phyloP scores from a whole-genome alignment of 805 yeast genomes.

The Candida suzukii region DNA sequence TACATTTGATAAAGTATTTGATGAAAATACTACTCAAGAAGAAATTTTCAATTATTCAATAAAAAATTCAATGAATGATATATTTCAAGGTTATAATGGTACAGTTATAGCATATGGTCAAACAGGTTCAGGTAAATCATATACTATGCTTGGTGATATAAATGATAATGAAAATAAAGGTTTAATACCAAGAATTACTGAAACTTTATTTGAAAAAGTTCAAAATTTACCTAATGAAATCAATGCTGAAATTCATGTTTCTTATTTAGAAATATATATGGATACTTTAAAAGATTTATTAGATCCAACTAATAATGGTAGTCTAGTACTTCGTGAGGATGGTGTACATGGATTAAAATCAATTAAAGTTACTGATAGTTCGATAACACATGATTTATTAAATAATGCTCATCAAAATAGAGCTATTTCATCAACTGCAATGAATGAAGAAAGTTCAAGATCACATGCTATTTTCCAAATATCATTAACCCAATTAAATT shows the following conservation, averaged over 20 bases:
- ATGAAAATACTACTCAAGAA: constrained; percentile 40
- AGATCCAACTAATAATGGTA: constrained; percentile 27
- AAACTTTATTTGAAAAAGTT: constrained; percentile 54
- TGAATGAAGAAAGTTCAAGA: constrained; percentile 70
- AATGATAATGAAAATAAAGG: constrained; percentile 41
- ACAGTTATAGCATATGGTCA: constrained; percentile 60
- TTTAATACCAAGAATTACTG: constrained; percentile 65
- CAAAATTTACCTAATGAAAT: constrained; percentile 38
- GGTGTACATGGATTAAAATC: constrained; percentile 64
- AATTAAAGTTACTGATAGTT: constrained; percentile 48
- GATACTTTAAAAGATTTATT: constrained; percentile 71
- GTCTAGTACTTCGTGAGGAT: constrained; percentile 57
- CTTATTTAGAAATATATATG: constrained; percentile 76
- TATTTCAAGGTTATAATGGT: constrained; percentile 52
- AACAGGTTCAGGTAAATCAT: constrained; percentile 80
- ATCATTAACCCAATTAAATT: constrained; percentile 53
- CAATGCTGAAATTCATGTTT: constrained; percentile 61
- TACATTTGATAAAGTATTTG: constrained; percentile 63
- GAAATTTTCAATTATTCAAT: constrained; percentile 56
- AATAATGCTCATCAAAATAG: constrained; percentile 51
- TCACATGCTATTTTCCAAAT: constrained; percentile 77
- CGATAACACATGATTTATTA: constrained; percentile 53
- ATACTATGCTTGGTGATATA: constrained; percentile 65
- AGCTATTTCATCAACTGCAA: constrained; percentile 53
- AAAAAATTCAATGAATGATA: constrained; percentile 56